Percentiles rank a stretch among this genome's conserved stretches.
These are phyloP conservation scores for Amauroascus niger DNA, from an alignment of 2,329 filamentous ascomycete genomes.

Conservation along the genomic window DNA sequence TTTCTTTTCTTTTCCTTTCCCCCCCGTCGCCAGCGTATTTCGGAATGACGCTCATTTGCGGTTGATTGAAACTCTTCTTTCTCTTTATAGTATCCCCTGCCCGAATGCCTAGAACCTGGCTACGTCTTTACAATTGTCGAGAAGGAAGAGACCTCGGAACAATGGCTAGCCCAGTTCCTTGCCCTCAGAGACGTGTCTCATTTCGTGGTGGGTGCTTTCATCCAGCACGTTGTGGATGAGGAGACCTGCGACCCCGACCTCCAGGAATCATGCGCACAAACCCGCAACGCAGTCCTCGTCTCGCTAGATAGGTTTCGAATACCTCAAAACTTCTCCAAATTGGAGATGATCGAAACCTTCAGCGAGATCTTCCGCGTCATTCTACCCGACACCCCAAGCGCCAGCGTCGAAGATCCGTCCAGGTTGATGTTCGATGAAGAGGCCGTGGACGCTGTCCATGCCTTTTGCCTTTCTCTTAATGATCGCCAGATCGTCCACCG, in stretches of 20 bases:
- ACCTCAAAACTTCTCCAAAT: conserved; percentile 28
- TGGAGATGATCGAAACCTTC: conserved; percentile 31
- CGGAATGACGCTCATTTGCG: neutral
- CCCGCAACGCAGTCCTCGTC: conserved; percentile 32
- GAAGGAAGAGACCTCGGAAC: conserved; percentile 21
- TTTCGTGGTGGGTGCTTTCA: conserved; percentile 33
- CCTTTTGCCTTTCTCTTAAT: conserved; percentile 27
- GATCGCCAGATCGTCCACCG: conserved; percentile 32
- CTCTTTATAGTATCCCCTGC: conserved; percentile 30
- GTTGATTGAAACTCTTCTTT: neutral
- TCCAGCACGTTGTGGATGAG: conserved; percentile 32
- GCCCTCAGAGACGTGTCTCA: conserved; percentile 34
- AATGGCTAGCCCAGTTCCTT: conserved; percentile 35
- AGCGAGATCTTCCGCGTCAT: conserved; percentile 31
- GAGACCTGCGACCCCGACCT: conserved; percentile 30
- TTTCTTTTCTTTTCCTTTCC: neutral
- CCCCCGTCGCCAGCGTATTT: neutral
- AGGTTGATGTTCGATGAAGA: conserved; percentile 26
- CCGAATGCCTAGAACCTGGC: conserved; percentile 28
- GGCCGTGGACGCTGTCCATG: conserved; percentile 32
- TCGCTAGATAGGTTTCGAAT: conserved; percentile 30
- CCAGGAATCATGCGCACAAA: conserved; percentile 27
- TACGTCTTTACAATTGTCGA: conserved; percentile 31
- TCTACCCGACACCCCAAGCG: conserved; percentile 32
- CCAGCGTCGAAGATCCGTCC: conserved; percentile 20